Percentiles rank a stretch among this genome's conserved stretches.
phyloP scores from a whole-genome alignment of 495 filamentous ascomycete genomes.

The Penicillium desertorum region DNA sequence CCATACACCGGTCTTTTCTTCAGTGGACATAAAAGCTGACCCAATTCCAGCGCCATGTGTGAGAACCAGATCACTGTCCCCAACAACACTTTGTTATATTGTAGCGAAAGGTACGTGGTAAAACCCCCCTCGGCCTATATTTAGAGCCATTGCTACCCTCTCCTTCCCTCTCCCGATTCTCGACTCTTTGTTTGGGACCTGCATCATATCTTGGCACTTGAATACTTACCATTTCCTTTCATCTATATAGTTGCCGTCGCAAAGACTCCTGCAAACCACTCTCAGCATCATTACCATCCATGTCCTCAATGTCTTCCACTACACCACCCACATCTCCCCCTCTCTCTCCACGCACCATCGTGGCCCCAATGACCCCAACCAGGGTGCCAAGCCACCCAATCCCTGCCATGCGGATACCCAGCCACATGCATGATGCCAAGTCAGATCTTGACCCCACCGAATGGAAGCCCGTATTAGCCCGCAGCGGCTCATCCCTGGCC shows the following conservation, averaged over 20 bases:
- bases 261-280: slow-evolving; percentile 53
- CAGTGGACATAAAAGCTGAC: slow-evolving; percentile 28
- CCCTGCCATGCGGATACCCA: slow-evolving; percentile 43
- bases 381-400: slow-evolving; percentile 29
- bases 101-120: slow-evolving; percentile 51
- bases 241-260: slow-evolving; percentile 50
- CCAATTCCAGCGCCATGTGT: slow-evolving; percentile 55
- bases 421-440: slow-evolving; percentile 39
- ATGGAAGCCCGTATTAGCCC: slow-evolving; percentile 55
- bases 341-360: slow-evolving; percentile 44
- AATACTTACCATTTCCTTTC: slow-evolving; percentile 13
- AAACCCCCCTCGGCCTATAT: neutral
- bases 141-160: neutral
- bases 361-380: slow-evolving; percentile 46
- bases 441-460: slow-evolving; percentile 58
- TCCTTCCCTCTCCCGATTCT: slow-evolving; percentile 14
- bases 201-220: slow-evolving; percentile 9
- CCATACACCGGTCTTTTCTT: slow-evolving; percentile 16
- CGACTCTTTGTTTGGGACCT: slow-evolving; percentile 7
- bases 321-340: slow-evolving; percentile 37
- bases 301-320: slow-evolving; percentile 16
- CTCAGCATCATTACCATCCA: slow-evolving; percentile 38
- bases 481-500: slow-evolving; percentile 27
- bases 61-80: slow-evolving; percentile 67
- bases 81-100: slow-evolving; percentile 58